These are phyloP conservation scores for Basipetospora chlamydospora DNA, from an alignment of 2,329 filamentous ascomycete genomes.

Conservation along the genomic window DNA sequence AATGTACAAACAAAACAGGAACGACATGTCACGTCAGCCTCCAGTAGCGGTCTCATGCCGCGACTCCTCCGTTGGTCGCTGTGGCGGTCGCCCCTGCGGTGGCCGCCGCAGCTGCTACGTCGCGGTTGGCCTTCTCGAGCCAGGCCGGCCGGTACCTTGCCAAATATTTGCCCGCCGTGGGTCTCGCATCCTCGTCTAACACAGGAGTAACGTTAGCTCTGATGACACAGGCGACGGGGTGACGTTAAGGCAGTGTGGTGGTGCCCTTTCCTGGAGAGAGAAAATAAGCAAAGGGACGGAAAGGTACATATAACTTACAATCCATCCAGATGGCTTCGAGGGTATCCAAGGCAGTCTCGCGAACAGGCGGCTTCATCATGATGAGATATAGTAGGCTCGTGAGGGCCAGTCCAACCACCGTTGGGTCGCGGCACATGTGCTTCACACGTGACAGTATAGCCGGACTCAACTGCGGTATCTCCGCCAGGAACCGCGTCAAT, in stretches of 20 bases:
- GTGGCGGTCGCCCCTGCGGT: too few species aligned
- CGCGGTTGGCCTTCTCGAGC: constrained; percentile 14
- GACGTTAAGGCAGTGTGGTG: too few species aligned
- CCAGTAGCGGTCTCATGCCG: not conserved
- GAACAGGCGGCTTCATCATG: constrained; percentile 51
- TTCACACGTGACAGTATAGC: constrained; percentile 61
- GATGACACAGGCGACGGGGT: not conserved
- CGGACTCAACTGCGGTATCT: constrained; percentile 67
- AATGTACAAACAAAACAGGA: not conserved
- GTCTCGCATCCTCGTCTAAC: constrained; percentile 45
- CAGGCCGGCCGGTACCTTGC: constrained; percentile 45
- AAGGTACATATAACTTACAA: constrained; percentile 30
- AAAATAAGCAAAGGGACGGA: too few species aligned
- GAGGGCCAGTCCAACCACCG: constrained; percentile 46
- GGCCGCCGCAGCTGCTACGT: constrained; percentile 11
- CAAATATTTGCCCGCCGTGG: constrained; percentile 48
- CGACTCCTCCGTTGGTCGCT: not conserved
- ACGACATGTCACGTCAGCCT: too few species aligned
- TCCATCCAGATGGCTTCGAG: constrained; percentile 54
- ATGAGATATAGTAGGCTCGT: constrained; percentile 52
- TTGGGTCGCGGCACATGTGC: constrained; percentile 49
- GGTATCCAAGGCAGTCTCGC: constrained; percentile 47
- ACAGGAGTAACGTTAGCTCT: constrained; percentile 1
- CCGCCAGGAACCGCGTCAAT: constrained; percentile 78
- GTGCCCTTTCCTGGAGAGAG: too few species aligned